Percentiles rank a stretch among this genome's conserved stretches.
These are phyloP conservation scores for Immersiella caudata DNA, from an alignment of 495 filamentous ascomycete genomes.

Conservation along the genomic window DNA sequence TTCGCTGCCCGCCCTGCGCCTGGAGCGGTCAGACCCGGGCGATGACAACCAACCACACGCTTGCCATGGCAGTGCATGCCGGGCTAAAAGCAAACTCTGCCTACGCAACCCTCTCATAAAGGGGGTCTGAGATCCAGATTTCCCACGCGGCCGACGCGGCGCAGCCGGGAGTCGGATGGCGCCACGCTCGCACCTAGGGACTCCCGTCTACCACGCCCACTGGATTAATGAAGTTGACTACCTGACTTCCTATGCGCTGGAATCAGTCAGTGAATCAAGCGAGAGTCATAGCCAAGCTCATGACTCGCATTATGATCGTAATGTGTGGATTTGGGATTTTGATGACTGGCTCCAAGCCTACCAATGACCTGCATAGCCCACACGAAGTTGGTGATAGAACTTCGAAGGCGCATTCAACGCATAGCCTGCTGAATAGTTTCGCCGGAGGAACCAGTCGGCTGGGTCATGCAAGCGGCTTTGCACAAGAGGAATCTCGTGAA, in stretches of 20 bases:
- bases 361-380: not conserved
- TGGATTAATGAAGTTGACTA: too few species aligned
- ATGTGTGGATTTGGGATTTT: not conserved
- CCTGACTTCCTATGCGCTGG: too few species aligned
- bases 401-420: not conserved
- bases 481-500: not conserved
- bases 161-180: not conserved
- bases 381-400: not conserved
- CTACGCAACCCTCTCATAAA: not conserved
- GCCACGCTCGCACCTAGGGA: not conserved
- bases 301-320: not conserved
- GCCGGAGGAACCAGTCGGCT: not conserved
- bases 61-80: not conserved
- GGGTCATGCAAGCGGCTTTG: not conserved
- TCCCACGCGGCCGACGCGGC: not conserved
- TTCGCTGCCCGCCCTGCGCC: not conserved
- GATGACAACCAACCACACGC: not conserved
- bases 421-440: not conserved
- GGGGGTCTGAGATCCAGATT: not conserved
- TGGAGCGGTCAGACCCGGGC: too few species aligned
- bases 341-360: not conserved
- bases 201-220: not conserved
- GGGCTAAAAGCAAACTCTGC: not conserved
- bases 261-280: not conserved
- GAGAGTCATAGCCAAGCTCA: not conserved